These are phyloP conservation scores for Penicillium paxilli DNA, from an alignment of 495 filamentous ascomycete species.

Conservation along the genomic window DNA sequence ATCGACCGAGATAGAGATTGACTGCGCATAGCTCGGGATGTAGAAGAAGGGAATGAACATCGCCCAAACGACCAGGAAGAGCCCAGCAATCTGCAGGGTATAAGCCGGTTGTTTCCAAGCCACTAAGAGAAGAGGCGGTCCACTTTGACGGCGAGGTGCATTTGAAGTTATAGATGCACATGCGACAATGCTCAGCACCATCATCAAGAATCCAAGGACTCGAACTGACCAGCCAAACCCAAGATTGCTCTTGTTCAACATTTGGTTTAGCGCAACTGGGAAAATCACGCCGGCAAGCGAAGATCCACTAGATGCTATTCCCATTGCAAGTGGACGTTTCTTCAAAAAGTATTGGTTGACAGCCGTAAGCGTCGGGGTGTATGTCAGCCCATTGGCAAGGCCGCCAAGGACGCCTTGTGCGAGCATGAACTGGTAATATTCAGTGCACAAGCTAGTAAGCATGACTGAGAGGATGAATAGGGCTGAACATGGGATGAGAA, in stretches of 20 bases:
- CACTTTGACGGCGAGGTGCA: constrained; percentile 12
- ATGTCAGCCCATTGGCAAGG: constrained; percentile 16
- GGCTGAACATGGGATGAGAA: constrained; percentile 33
- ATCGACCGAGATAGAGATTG: constrained; percentile 6
- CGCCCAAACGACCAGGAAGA: constrained; percentile 19
- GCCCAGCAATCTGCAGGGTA: constrained; percentile 11
- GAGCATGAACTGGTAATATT: constrained; percentile 30
- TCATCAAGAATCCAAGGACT: constrained; percentile 48
- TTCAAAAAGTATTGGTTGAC: constrained; percentile 38
- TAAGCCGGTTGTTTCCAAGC: constrained; percentile 16
- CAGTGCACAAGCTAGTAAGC: constrained; percentile 32
- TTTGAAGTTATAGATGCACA: not conserved
- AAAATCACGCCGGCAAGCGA: constrained; percentile 53
- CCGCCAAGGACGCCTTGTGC: constrained; percentile 24
- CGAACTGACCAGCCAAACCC: constrained; percentile 55
- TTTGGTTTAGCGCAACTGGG: constrained; percentile 49
- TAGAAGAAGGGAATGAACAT: constrained; percentile 27
- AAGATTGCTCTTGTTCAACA: constrained; percentile 35
- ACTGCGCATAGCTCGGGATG: constrained; percentile 15
- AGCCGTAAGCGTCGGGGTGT: constrained; percentile 40
- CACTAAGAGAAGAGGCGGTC: constrained; percentile 1
- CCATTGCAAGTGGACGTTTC: constrained; percentile 42
- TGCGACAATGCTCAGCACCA: constrained; percentile 41
- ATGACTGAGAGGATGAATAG: constrained; percentile 36
- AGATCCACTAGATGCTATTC: constrained; percentile 42